phyloP scores from a whole-genome alignment of 108 stramenopile species.

The Licmophora abbreviata region DNA sequence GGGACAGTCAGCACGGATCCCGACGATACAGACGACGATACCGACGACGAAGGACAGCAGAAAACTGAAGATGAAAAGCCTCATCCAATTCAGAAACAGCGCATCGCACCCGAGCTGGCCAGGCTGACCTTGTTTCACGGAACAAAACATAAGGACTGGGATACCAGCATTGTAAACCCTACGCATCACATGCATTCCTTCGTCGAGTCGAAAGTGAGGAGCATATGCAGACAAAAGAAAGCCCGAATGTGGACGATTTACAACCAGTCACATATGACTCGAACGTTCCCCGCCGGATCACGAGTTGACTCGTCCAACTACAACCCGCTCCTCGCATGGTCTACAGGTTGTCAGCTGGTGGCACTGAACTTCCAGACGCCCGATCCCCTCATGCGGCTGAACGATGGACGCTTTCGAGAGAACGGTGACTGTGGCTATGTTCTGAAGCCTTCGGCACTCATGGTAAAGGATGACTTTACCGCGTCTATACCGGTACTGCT shows the following conservation, averaged over 20 bases:
- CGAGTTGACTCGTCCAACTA: constrained; percentile 89
- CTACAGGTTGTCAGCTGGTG: constrained; percentile 82
- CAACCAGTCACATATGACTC: constrained; percentile 76
- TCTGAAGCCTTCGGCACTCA: constrained; percentile 57
- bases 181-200: constrained; percentile 74
- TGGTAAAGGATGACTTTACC: constrained; percentile 15
- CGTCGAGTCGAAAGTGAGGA: constrained; percentile 57
- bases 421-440: constrained; percentile 96
- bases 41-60: constrained; percentile 19
- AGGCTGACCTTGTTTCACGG: constrained; percentile 72
- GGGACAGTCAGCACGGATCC: constrained; percentile 9
- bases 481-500: constrained; percentile 24
- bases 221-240: constrained; percentile 23
- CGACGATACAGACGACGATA: constrained; percentile 34
- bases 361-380: constrained; percentile 91
- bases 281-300: constrained; percentile 85
- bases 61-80: background rate
- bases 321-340: constrained; percentile 81
- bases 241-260: constrained; percentile 62
- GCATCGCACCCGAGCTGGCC: constrained; percentile 50
- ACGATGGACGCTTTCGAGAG: constrained; percentile 88
- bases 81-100: background rate
- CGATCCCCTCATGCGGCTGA: constrained; percentile 68
- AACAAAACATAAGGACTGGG: constrained; percentile 37
- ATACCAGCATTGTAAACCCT: constrained; percentile 26